Percentiles rank a stretch among this genome's conserved stretches.
phyloP scores from a whole-genome alignment of 768 basidiomycete species.

The Podaxis rugospora region DNA sequence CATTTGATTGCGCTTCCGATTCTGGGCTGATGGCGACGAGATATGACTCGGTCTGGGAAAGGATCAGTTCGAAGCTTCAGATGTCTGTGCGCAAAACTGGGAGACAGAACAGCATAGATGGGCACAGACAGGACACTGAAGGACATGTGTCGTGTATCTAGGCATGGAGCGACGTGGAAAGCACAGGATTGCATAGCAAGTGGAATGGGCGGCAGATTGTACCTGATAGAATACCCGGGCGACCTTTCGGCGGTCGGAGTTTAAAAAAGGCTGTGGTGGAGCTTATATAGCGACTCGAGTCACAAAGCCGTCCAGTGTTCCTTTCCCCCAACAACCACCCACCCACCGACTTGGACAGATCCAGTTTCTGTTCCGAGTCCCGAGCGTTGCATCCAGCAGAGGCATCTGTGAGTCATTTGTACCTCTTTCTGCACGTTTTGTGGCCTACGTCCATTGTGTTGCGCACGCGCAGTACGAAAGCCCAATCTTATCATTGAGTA shows the following conservation, averaged over 20 bases:
- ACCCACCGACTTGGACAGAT: not conserved
- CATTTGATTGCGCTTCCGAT: not conserved
- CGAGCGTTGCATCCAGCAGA: not conserved
- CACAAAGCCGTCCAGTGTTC: not conserved
- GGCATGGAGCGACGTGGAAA: not conserved
- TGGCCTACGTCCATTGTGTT: conserved; percentile 25
- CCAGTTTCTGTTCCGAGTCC: not conserved
- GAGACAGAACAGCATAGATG: not conserved
- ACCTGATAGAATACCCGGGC: not conserved
- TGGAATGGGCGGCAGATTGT: not conserved
- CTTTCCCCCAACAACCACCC: conserved; percentile 3
- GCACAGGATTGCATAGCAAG: conserved; percentile 8
- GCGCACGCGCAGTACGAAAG: conserved; percentile 13
- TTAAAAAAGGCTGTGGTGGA: conserved; percentile 2
- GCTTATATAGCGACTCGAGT: conserved; percentile 6
- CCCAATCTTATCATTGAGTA: conserved; percentile 15
- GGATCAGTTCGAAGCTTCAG: not conserved
- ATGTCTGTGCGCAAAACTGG: not conserved
- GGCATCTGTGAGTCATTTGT: conserved; percentile 31
- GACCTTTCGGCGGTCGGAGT: conserved; percentile 7
- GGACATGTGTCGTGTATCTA: not conserved
- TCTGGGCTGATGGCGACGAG: not conserved
- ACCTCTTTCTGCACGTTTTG: conserved; percentile 17
- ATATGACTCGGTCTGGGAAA: conserved; percentile 12
- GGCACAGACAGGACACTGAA: not conserved